phyloP scores from a whole-genome alignment of 768 basidiomycete genomes.

The Tulasnella sp. region DNA sequence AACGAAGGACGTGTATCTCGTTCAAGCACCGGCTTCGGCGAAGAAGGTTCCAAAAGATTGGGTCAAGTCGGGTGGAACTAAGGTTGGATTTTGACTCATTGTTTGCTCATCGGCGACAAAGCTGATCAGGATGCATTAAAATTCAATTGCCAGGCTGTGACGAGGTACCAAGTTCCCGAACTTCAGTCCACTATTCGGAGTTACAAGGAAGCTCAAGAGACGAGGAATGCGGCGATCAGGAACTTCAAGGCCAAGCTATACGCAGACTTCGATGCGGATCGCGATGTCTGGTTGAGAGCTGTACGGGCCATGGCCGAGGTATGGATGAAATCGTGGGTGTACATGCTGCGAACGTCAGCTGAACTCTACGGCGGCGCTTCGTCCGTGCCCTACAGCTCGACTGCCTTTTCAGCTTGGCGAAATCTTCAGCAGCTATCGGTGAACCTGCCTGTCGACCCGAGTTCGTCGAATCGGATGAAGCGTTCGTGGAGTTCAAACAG shows the following conservation, averaged over 20 bases:
- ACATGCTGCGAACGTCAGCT: background rate
- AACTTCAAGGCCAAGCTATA: slow-evolving; percentile 72
- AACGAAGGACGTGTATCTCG: slow-evolving; percentile 88
- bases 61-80: slow-evolving; percentile 69
- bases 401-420: slow-evolving; percentile 85
- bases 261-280: slow-evolving; percentile 71
- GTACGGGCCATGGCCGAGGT: slow-evolving; percentile 73
- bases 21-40: slow-evolving; percentile 53
- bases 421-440: slow-evolving; percentile 77
- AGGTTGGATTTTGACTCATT: slow-evolving; percentile 35
- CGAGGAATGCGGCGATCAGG: slow-evolving; percentile 64
- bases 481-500: slow-evolving; percentile 78
- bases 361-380: background rate
- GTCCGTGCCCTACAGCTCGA: slow-evolving; percentile 41
- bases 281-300: slow-evolving; percentile 69
- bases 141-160: slow-evolving; percentile 40
- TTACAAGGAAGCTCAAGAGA: slow-evolving; percentile 91
- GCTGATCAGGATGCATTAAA: background rate
- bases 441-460: slow-evolving; percentile 90
- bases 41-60: slow-evolving; percentile 71
- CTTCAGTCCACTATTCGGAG: slow-evolving; percentile 59
- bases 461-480: slow-evolving; percentile 68
- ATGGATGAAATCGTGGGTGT: background rate
- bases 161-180: slow-evolving; percentile 67
- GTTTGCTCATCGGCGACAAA: background rate